Evolutionary conservation across 2,329 filamentous ascomycete species (phyloP), one percentile per base, ranked within the genome.

Genomic region (Claviceps digitariae): DNA sequence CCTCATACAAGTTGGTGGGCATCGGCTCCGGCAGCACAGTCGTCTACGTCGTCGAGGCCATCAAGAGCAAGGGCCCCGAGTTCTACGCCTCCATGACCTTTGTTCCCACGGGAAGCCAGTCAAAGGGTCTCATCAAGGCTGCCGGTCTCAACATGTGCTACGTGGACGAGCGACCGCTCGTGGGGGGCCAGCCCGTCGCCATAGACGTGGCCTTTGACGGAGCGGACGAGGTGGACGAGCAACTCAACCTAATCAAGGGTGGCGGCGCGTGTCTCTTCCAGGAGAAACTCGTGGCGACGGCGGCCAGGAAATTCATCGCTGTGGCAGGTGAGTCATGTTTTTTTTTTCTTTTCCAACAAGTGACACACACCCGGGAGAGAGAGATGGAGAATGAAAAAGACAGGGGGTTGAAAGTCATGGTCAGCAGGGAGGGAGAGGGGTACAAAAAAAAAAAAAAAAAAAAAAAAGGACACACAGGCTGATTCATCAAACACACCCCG

Each of bases 261-360:
- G 93, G 93, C 50, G 93, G 93, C 55, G 93, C 90, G n/a, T 98
- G 93, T 70, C 72, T 97, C 54, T 95, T 95, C 73, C 93, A 97
- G 69, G 93, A 98, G 73, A 98, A 98, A 74, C 76, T 98, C 38
- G 90, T 98, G 4, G 90, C 90, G 5, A 81, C 88, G 56, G 81
- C 86, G 50, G 85, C 89, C 3, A 86, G 82, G 69, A 87, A 87
- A 65, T 95, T 96, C 64, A 77, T 96, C 57, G 91, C 87, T 62
- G 88, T 94, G 54, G 89, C 88, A 54, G 85, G 84, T 87, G 69
- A 63, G 77, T 69, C 27, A 12, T 9, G 27, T 45, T n/a, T 46
- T 34, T 25, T 17, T 25, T 45, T 45, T 31, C 31, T 29, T n/a
- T 12, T 20, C 7, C 20, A 27, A 25, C 12, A 17, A 25, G 17